Base-by-base conservation (phyloP, 129 eudicot genomes). In the Glebionis coronaria region DNA sequence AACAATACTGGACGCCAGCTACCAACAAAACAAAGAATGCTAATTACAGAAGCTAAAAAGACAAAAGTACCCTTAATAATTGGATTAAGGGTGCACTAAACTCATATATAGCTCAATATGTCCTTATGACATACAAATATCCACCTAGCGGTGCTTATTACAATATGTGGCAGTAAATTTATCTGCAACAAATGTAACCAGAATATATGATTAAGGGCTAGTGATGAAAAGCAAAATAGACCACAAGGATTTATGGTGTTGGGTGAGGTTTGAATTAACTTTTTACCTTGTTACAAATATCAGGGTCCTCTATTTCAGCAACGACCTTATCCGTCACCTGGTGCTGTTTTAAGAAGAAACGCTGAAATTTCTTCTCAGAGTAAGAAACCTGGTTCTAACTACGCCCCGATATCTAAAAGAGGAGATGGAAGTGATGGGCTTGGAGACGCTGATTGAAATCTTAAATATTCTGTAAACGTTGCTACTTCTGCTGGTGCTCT, bases 371-470 rank as follows among this genome's bases (percentile, higher is more conserved):
- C 98, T 68, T 84, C 87, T 0, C 86, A 80, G 72, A 88, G 80
- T 82, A 92, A 88, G 77, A 88, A 84, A 73, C 91, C 87, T 10
- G 70, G 67, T 53, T 85, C 96, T 27, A 62, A 80, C 40, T 89
- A 77, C 67, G 79, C 95, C 44, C 85, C 95, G 2, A 93, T 93
- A 53, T 84, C 97, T 28, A 93, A 93, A 86, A 88, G 95, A 86
- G 98, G 98, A 14, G 98, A 93, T 77, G 98, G 98, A 68, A 93
- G 97, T 50, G 98, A 93, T 82, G 98, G 98, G 40, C 92, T 93
- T 55, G 98, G 98, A 45, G 98, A 93, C 42, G 98, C 98, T 49
- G 98, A 93, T 63, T 93, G 74, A 92, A 42, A 4, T 11, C 8
- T 28, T 49, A 7, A 51, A 25, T 27, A 66, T 35, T 35, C 9